Evolutionary conservation across 176 grass and related monocot species (phyloP), one percentile per base, ranked within the genome.

Genomic region (Typha latifolia): DNA sequence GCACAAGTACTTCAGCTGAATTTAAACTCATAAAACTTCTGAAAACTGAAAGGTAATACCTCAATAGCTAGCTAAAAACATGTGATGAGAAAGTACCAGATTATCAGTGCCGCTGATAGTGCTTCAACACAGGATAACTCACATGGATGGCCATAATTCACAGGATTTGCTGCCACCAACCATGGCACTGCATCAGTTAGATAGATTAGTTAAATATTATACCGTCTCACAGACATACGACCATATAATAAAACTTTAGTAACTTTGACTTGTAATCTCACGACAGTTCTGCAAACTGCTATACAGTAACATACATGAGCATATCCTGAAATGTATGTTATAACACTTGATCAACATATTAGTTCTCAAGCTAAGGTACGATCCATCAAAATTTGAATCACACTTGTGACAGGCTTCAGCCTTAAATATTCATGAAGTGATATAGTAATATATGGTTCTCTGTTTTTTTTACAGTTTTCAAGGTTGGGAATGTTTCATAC

Each of bases 121-220:
- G 93, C 93, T 86, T 97, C 93, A 56, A 97, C 93, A 80, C 93
- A 97, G 24, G 93, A 97, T 70, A 97, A 69, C 64, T 97, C 73
- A 70, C 93, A 97, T 82, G 93, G 93, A 11, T 80, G 88, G 2
- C 93, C 93, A 78, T 92, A 97, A 80, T 97, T 97, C 52, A 97
- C 93, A 69, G 93, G 93, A 69, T 97, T 97, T 73, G 93, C 93
- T 69, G 93, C 93, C 69, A 97, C 93, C 76, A 97, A 86, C 93
- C 93, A 97, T 53, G 93, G 88, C 76, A 97, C 93, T 97, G 83
- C 63, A 76, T 80, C 14, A 19, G 74, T 66, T 72, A 13, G 57
- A 32, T 12, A 32, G 34, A 12, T n/a, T 59, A 81, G 22, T 24
- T 48, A 53, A 67, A 47, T 5, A 67, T 3, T 50, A 66, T 49